A percentile compares a stretch with the other conserved stretches of the same genome.
phyloP scores from a whole-genome alignment of 2,329 filamentous ascomycete genomes.

The Diaporthe vaccinii region DNA sequence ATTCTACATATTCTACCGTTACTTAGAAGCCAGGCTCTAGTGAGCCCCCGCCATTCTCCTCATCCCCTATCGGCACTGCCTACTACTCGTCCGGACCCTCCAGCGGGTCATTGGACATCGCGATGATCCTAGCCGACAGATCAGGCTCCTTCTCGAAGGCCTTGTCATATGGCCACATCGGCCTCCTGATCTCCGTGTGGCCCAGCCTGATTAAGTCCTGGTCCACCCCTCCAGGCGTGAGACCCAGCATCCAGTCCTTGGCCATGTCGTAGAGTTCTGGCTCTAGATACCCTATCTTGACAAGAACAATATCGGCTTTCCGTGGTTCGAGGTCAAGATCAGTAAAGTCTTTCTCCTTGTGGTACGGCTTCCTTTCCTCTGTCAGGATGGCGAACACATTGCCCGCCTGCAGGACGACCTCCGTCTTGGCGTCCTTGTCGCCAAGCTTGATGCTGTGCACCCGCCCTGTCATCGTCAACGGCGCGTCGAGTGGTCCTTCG shows the following conservation, averaged over 20 bases:
- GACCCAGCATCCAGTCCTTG: slow-evolving; percentile 65
- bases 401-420: slow-evolving; percentile 64
- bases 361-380: slow-evolving; percentile 66
- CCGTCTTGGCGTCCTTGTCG: slow-evolving; percentile 60
- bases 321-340: slow-evolving; percentile 61
- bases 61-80: too few species aligned
- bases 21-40: too few species aligned
- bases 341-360: slow-evolving; percentile 65
- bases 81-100: slow-evolving; percentile 40
- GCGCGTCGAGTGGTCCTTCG: slow-evolving; percentile 61
- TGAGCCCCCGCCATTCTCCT: not conserved
- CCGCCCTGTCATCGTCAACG: slow-evolving; percentile 63
- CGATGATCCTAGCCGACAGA: slow-evolving; percentile 45
- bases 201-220: slow-evolving; percentile 64
- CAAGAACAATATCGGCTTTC: slow-evolving; percentile 63
- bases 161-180: slow-evolving; percentile 55
- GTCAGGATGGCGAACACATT: slow-evolving; percentile 66
- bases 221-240: slow-evolving; percentile 68
- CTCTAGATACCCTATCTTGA: slow-evolving; percentile 70
- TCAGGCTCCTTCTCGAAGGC: slow-evolving; percentile 41
- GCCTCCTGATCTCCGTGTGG: slow-evolving; percentile 61
- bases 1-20: not conserved
- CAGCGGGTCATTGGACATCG: slow-evolving; percentile 41
- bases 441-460: slow-evolving; percentile 65
- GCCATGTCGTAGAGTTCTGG: slow-evolving; percentile 68